Percentiles rank a stretch among this genome's conserved stretches.
These are phyloP conservation scores for Coniochaeta pulveracea DNA, from an alignment of 2,329 filamentous ascomycete species.

Conservation along the genomic window DNA sequence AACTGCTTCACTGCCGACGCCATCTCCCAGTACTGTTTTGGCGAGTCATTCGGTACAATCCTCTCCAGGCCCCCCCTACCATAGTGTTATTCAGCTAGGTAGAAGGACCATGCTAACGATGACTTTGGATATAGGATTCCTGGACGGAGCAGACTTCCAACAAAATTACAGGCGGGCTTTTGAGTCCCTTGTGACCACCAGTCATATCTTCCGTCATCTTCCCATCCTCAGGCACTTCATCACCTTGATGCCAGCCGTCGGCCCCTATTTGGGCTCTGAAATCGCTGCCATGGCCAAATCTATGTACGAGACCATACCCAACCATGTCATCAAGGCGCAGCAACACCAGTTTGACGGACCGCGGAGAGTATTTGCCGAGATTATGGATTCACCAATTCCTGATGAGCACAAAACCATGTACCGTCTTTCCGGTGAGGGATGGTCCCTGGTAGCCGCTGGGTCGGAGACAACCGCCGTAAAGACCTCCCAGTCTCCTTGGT, in stretches of 20 bases:
- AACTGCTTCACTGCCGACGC: constrained; percentile 15
- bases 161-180: constrained; percentile 4
- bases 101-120: constrained; percentile 1
- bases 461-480: constrained; percentile 22
- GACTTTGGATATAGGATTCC: constrained; percentile 2
- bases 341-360: constrained; percentile 5
- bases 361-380: constrained; percentile 5
- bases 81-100: constrained; percentile 5
- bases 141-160: constrained; percentile 5
- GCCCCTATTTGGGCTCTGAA: constrained; percentile 5
- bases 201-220: constrained; percentile 5
- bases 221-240: constrained; percentile 2
- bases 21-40: constrained; percentile 18
- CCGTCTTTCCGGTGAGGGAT: constrained; percentile 24
- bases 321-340: constrained; percentile 7
- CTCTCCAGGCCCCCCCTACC: constrained; percentile 8
- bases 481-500: not conserved
- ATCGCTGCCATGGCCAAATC: constrained; percentile 5
- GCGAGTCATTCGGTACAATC: constrained; percentile 8
- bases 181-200: constrained; percentile 1
- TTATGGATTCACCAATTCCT: constrained; percentile 21
- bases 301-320: constrained; percentile 7
- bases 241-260: not conserved
- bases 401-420: constrained; percentile 22
- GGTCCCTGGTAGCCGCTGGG: constrained; percentile 23